Conservation (phyloP, 148 eudicot species). For the Euryodendron excelsum region DNA sequence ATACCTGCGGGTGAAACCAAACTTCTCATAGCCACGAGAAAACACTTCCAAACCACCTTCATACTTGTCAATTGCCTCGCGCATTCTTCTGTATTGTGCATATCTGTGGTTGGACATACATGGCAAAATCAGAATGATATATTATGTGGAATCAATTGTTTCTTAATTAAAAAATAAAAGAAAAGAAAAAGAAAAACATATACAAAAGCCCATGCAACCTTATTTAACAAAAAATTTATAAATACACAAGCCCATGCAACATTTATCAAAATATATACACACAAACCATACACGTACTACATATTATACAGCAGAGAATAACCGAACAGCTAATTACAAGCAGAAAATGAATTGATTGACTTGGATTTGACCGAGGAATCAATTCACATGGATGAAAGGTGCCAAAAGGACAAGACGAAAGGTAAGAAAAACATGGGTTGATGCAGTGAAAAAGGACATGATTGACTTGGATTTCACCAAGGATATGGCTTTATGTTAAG, state of each 20-base stretch:
- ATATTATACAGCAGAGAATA: neutral
- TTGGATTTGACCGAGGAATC: too few species aligned
- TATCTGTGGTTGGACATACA: slow-evolving; percentile 39
- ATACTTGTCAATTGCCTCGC: slow-evolving; percentile 74
- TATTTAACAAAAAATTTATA: neutral
- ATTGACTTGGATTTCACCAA: too few species aligned
- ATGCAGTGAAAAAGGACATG: too few species aligned
- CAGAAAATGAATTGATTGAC: too few species aligned
- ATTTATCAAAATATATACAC: too few species aligned
- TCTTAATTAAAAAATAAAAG: neutral
- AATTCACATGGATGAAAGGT: too few species aligned
- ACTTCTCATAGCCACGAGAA: slow-evolving; percentile 90
- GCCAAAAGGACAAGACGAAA: too few species aligned
- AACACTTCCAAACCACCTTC: slow-evolving; percentile 93
- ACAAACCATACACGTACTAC: too few species aligned
- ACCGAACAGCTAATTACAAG: neutral
- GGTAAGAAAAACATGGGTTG: too few species aligned
- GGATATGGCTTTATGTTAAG: too few species aligned
- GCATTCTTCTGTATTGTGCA: slow-evolving; percentile 64
- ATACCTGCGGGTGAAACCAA: slow-evolving; percentile 88
- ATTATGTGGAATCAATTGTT: slow-evolving; percentile 1
- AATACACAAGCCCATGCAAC: too few species aligned
- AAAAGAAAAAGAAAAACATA: neutral
- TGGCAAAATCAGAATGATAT: neutral
- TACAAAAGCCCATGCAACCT: neutral